Base-by-base conservation (phyloP, 805 yeast genomes). In the Starmerella riodocensis region DNA sequence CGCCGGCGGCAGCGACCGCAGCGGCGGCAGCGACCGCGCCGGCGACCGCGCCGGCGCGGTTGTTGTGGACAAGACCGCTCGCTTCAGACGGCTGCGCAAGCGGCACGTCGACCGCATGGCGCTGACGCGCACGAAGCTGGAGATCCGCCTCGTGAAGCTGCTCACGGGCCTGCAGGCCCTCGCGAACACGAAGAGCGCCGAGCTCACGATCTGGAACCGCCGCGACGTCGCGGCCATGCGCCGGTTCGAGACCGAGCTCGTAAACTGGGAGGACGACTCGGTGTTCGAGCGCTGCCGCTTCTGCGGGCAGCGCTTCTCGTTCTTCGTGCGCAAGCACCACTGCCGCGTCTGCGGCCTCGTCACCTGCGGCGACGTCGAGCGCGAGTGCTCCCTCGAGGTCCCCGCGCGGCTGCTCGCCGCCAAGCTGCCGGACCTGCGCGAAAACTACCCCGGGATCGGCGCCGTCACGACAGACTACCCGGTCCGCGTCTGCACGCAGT, bases 331-430 rank as follows among this genome's bases (percentile, higher is more conserved):
- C 36, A 82, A 78, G 48, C 97, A 91, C 55, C 98, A 88, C 56
- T 91, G 98, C 57, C 63, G 97, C 27, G 57, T 85, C 20, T 88
- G 98, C 62, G 97, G 97, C 0, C 53, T 59, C 21, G 72, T 80
- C 1, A 82, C 84, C 0, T 88, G 96, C 60, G 93, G 78, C 20
- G 77, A 76, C 48, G 50, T 57, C 37, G 60, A 43, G 35, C 69
- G 64, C 7, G 76, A 63, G 12, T 88, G 98, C 56, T 84, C 95
- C 0, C 72, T 75, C 54, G 73, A 74, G 40, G 76, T 83, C 0
- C 82, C 82, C 0, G 49, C 77, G 2, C 55, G 54, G 17, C 34
- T 57, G 25, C 45, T 60, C 28, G 55, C 56, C 6, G 48, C 41
- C 18, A 56, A 57, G 38, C 47, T 61, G 30, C 51, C 37, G 4